phyloP scores from a whole-genome alignment of 1,284 basidiomycete species.

The Apiotrichum veenhuisii region DNA sequence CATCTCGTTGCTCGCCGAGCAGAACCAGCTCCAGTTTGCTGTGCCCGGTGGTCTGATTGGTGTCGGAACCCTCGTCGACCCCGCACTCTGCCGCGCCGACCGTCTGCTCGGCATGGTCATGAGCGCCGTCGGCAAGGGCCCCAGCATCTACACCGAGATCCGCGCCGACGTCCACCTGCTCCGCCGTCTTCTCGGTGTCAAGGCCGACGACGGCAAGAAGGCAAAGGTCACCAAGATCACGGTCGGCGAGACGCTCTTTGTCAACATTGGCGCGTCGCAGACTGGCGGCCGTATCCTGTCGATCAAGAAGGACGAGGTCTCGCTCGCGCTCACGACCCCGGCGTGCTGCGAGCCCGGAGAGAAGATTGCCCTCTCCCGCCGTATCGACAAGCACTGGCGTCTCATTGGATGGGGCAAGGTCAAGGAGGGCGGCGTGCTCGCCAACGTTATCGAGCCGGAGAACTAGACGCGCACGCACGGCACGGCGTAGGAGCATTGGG shows the following conservation, averaged over 20 bases:
- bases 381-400: slow-evolving; percentile 96
- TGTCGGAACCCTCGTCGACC: slow-evolving; percentile 95
- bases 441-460: slow-evolving; percentile 32
- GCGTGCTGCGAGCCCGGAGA: slow-evolving; percentile 92
- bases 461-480: neutral
- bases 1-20: slow-evolving; percentile 88
- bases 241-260: slow-evolving; percentile 88
- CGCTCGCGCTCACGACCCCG: slow-evolving; percentile 84
- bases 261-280: slow-evolving; percentile 92
- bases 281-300: slow-evolving; percentile 86
- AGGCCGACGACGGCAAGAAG: slow-evolving; percentile 97
- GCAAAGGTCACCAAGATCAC: slow-evolving; percentile 87
- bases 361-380: slow-evolving; percentile 85
- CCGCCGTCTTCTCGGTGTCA: slow-evolving; percentile 92
- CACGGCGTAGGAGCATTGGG: neutral
- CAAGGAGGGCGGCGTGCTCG: slow-evolving; percentile 43
- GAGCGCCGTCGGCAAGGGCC: slow-evolving; percentile 87
- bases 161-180: slow-evolving; percentile 70
- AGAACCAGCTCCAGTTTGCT: slow-evolving; percentile 89
- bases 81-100: slow-evolving; percentile 94
- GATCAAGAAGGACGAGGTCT: slow-evolving; percentile 88
- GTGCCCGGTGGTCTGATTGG: slow-evolving; percentile 97
- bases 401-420: slow-evolving; percentile 54
- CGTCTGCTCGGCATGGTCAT: slow-evolving; percentile 94
- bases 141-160: slow-evolving; percentile 81